phyloP scores from a whole-genome alignment of 2,329 filamentous ascomycete species.

The Lasiodiplodia sp. region DNA sequence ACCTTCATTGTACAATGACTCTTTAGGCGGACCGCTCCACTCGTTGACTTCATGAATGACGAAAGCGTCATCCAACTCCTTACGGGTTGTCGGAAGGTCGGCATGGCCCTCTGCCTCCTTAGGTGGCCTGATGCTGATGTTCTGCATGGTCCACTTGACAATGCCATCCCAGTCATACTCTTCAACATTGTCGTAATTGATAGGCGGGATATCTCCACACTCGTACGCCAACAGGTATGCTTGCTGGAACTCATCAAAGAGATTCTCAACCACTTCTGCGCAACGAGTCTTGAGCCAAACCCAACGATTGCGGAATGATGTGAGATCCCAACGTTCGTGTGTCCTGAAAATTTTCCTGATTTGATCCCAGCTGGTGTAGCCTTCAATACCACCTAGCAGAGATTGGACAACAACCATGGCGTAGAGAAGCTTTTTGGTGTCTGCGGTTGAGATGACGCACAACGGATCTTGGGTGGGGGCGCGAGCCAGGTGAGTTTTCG shows the following conservation, averaged over 20 bases:
- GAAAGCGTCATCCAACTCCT: slow-evolving; percentile 55
- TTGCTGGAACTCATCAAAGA: slow-evolving; percentile 70
- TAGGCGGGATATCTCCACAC: slow-evolving; percentile 63
- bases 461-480: slow-evolving; percentile 32
- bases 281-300: slow-evolving; percentile 44
- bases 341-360: slow-evolving; percentile 49
- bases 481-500: slow-evolving; percentile 1
- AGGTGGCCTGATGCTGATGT: slow-evolving; percentile 34
- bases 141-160: slow-evolving; percentile 70
- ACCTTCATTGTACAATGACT: slow-evolving; percentile 58
- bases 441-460: slow-evolving; percentile 20
- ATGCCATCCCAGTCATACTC: slow-evolving; percentile 73
- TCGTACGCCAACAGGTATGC: slow-evolving; percentile 73
- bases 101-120: slow-evolving; percentile 3
- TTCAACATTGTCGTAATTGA: slow-evolving; percentile 69
- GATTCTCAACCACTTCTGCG: slow-evolving; percentile 58
- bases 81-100: slow-evolving; percentile 35
- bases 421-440: slow-evolving; percentile 41
- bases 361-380: slow-evolving; percentile 49
- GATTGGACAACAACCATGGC: slow-evolving; percentile 42
- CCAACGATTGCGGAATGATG: slow-evolving; percentile 49
- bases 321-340: slow-evolving; percentile 44
- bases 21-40: slow-evolving; percentile 57
- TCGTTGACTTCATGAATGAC: slow-evolving; percentile 48
- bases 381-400: slow-evolving; percentile 47